Percentiles rank a stretch among this genome's conserved stretches.
These are phyloP conservation scores for Atkinsonella texensis DNA, from an alignment of 2,329 filamentous ascomycete genomes.

Conservation along the genomic window DNA sequence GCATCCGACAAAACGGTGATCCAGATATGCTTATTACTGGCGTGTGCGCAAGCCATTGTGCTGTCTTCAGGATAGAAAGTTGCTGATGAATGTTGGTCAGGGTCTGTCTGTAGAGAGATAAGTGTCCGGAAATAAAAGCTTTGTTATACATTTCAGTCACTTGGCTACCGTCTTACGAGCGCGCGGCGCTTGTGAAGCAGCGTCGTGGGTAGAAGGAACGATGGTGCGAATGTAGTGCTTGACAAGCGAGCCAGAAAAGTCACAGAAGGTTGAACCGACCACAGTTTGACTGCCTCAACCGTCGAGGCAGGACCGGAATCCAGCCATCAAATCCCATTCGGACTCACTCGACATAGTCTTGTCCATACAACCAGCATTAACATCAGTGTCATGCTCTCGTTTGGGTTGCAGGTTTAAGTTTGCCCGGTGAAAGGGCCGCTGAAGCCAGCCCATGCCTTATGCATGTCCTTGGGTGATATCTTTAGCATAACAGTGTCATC, in stretches of 20 bases:
- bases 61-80: conserved; percentile 3
- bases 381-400: conserved; percentile 1
- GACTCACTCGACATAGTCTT: neutral
- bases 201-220: neutral
- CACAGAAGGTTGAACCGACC: neutral
- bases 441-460: neutral
- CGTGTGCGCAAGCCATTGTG: conserved; percentile 2
- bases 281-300: neutral
- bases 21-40: neutral
- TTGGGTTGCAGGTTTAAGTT: conserved; percentile 1
- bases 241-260: neutral
- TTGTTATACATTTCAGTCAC: neutral
- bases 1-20: conserved; percentile 4
- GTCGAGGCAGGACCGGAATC: neutral
- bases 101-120: neutral
- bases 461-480: neutral
- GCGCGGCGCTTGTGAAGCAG: neutral
- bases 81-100: neutral
- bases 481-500: neutral
- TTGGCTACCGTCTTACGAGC: neutral
- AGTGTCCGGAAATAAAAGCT: conserved; percentile 8
- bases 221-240: neutral
- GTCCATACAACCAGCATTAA: neutral
- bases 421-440: neutral
- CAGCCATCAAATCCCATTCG: neutral